Evolutionary conservation across 2,329 filamentous ascomycete genomes (phyloP).

Genomic region (Chalara sp.): DNA sequence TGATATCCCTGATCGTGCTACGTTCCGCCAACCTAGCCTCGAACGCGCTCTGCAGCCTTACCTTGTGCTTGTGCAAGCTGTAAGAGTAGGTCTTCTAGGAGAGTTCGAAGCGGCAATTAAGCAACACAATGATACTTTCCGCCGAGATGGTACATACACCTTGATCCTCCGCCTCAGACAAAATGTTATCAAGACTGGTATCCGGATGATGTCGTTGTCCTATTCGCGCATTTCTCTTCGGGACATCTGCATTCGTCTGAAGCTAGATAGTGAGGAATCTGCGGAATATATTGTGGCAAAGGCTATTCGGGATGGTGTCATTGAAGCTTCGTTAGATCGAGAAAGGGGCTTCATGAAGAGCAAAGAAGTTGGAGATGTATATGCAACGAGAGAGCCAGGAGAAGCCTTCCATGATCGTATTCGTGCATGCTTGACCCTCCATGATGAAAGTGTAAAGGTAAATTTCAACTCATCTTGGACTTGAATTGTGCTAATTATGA

Average conservation of each 20-base stretch:
- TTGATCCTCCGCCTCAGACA: slow-evolving; percentile 90
- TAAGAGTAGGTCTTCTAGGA: slow-evolving; percentile 91
- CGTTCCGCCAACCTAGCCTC: slow-evolving; percentile 84
- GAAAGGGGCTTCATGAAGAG: slow-evolving; percentile 98
- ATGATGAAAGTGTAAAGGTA: slow-evolving; percentile 98
- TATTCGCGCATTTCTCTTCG: slow-evolving; percentile 96
- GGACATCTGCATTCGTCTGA: slow-evolving; percentile 93
- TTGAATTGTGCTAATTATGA: not conserved
- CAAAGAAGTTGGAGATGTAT: slow-evolving; percentile 92
- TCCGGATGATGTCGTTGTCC: slow-evolving; percentile 97
- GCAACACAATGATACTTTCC: slow-evolving; percentile 76
- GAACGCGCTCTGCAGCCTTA: slow-evolving; percentile 88
- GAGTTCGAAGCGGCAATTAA: slow-evolving; percentile 86
- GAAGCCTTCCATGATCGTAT: slow-evolving; percentile 98
- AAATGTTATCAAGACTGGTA: slow-evolving; percentile 99
- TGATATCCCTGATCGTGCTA: slow-evolving; percentile 90
- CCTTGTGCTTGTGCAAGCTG: slow-evolving; percentile 87
- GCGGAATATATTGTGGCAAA: slow-evolving; percentile 99
- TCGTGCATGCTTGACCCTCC: slow-evolving; percentile 78
- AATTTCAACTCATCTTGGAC: slow-evolving; percentile 16
- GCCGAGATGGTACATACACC: slow-evolving; percentile 90
- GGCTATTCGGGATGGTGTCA: slow-evolving; percentile 94
- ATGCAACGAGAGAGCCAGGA: slow-evolving; percentile 89
- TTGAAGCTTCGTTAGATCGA: slow-evolving; percentile 89
- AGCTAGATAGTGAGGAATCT: slow-evolving; percentile 91